Evolutionary conservation across 768 basidiomycete genomes (phyloP), one percentile per base, ranked within the genome.

Genomic region (Strobilomyces echinocephalus): DNA sequence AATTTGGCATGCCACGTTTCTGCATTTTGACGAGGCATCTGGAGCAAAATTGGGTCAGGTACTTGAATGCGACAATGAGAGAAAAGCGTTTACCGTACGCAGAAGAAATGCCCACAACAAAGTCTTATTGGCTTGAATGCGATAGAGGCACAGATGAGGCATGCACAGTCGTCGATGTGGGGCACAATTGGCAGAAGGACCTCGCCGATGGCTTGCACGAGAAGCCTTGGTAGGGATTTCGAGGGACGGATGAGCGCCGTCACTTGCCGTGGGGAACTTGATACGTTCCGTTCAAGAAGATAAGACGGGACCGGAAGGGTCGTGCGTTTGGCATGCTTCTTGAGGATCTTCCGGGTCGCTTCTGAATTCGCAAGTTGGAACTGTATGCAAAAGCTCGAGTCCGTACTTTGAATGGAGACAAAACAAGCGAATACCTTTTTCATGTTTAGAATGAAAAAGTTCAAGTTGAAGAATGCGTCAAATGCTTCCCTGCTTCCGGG

Each of bases 41-140:
- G 18, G 57, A 44, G 33, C 47, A 43, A 56, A 44, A 31, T 45
- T 5, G 0, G 11, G 8, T 12, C 16, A 40, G n/a, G 24, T 52
- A n/a, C 20, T 14, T 31, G 16, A 12, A 24, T n/a, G 16, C 8
- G 1, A 41, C 5, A n/a, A 8, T 1, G 21, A 2, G 11, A 2
- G 3, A 9, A 15, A 45, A 18, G 10, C 14, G 60, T 15, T 46
- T n/a, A 86, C 69, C 87, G 71, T 4, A 88, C 84, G 54, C 87
- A 88, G 61, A 88, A 88, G 16, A 88, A 73, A 68, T 95, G 94
- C 0, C 85, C 79, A 55, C 94, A 97, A 16, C 70, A 67, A 3
- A 97, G 76, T 10, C 93, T 75, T 47, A 95, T 87, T 0, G 95
- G 95, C 68, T 92, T 93, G 77, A 94, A 97, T 6, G 93, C 95